Base-by-base conservation (phyloP, 108 stramenopile species). In the Cyclotella kingstonii region DNA sequence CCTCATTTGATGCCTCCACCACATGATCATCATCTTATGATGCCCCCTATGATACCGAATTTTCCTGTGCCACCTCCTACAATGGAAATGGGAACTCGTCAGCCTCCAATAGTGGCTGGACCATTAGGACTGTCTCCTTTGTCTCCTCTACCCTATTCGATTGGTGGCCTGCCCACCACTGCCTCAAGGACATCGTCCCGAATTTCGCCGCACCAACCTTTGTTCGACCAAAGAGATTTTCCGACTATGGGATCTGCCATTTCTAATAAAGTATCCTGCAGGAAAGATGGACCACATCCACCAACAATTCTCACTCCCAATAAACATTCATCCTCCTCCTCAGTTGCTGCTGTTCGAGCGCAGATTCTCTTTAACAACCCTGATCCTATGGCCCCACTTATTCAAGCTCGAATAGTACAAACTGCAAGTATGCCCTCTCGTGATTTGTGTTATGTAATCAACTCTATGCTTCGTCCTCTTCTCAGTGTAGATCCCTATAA, bases 401-500 rank as follows among this genome's bases (percentile, higher is more conserved):
- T 93, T 68, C 70, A 83, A 15, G 86, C 87, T 3, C 61, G 66
- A 17, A 71, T 56, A 0, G 59, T 93, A 11, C 49, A 54, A 28
- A 70, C 73, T 27, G 59, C 66, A 7, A 75, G 54, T 33, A 93
- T 93, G 91, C 78, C 72, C 39, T 42, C 70, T 14, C 64, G 86
- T 15, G 91, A 93, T 53, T 60, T 89, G 34, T 76, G 82, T 36
- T 89, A 84, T 57, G 75, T 93, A 18, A 67, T 93, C 15, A 79
- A 89, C 70, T 33, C 83, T 1, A 93, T 93, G 74, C 47, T 93
- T 19, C 83, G 81, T 23, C 83, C 87, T 5, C 63, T 93, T 10
- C 63, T 75, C 44, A 68, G 70, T 39, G 22, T 65, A 14, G 75
- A 76, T 43, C 44, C 63, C 5, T 76, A 76, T 55, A 76, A 66